These are phyloP conservation scores for Aureobasidium sp. DNA, from an alignment of 2,329 filamentous ascomycete species.

Conservation along the genomic window DNA sequence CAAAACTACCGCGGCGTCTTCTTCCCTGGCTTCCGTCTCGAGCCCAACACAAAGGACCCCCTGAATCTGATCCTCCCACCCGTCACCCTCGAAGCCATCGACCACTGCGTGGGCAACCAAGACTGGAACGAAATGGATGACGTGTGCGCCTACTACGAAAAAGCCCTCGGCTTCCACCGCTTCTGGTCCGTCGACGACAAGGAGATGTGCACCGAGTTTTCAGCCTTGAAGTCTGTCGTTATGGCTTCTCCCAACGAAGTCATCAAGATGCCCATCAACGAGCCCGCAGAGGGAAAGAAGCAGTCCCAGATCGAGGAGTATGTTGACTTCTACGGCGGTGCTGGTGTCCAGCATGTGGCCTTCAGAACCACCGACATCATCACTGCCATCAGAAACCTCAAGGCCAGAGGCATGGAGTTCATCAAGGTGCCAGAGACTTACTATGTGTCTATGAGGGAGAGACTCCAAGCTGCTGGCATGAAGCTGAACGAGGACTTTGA, in stretches of 20 bases:
- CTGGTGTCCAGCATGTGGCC: constrained; percentile 90
- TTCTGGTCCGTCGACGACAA: constrained; percentile 97
- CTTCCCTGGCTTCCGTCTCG: constrained; percentile 68
- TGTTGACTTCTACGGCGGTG: constrained; percentile 78
- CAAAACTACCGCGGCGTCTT: constrained; percentile 63
- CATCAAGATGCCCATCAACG: constrained; percentile 98
- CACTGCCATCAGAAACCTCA: constrained; percentile 63
- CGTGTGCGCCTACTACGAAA: constrained; percentile 67
- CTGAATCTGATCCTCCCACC: constrained; percentile 47
- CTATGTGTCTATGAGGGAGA: constrained; percentile 65
- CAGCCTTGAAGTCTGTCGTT: constrained; percentile 77
- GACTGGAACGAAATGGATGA: constrained; percentile 81
- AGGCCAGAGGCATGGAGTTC: constrained; percentile 84
- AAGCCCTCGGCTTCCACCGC: constrained; percentile 82
- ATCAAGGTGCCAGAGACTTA: constrained; percentile 83
- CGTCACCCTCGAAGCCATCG: constrained; percentile 65
- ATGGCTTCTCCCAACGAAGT: constrained; percentile 78
- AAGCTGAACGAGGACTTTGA: constrained; percentile 70
- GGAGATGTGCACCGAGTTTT: constrained; percentile 88
- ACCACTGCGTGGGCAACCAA: constrained; percentile 97
- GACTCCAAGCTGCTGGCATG: constrained; percentile 55
- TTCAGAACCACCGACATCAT: constrained; percentile 77
- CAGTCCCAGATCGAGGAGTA: constrained; percentile 87
- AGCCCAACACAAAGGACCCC: constrained; percentile 36
- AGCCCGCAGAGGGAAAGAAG: constrained; percentile 82